Percentiles rank a stretch among this genome's conserved stretches.
Evolutionary conservation across 2,329 filamentous ascomycete genomes (phyloP).

Genomic region (Colletotrichum karsti): DNA sequence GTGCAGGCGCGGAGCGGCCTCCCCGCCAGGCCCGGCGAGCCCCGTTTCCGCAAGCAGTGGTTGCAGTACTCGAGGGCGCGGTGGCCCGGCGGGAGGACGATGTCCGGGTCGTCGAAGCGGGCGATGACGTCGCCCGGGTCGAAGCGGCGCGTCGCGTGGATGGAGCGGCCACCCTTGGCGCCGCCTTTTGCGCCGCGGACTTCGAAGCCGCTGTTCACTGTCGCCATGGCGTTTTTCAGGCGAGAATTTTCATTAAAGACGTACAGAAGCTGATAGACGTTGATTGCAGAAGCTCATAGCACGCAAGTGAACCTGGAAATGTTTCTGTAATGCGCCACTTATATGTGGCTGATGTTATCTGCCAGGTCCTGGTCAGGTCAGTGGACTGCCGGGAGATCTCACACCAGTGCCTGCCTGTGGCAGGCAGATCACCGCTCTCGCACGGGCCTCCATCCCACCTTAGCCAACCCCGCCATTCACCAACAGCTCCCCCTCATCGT

Average conservation of each 20-base stretch:
- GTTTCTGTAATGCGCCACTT: background rate
- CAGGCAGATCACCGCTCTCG: background rate
- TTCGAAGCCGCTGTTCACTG: background rate
- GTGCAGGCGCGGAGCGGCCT: constrained; percentile 50
- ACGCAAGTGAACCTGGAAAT: no score
- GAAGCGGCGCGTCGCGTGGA: constrained; percentile 53
- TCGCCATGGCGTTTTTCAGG: background rate
- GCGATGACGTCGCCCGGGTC: constrained; percentile 55
- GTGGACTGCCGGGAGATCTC: background rate
- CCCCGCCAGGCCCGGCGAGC: constrained; percentile 7
- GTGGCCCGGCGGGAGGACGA: constrained; percentile 57
- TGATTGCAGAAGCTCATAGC: no score
- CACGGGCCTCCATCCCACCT: constrained; percentile 11
- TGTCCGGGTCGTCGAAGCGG: constrained; percentile 48
- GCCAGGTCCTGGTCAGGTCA: no score
- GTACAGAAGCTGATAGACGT: no score
- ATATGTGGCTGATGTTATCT: background rate
- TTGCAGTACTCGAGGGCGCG: constrained; percentile 55
- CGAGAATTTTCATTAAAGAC: no score
- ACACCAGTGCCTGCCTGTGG: background rate
- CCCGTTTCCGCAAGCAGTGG: constrained; percentile 50
- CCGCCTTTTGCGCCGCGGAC: constrained; percentile 20
- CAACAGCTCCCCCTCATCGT: background rate
- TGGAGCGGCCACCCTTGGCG: constrained; percentile 51
- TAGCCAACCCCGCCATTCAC: constrained; percentile 15